Percentiles rank a stretch among this genome's conserved stretches.
phyloP scores from a whole-genome alignment of 805 yeast genomes.

The Saccharomycopsis fermentans region DNA sequence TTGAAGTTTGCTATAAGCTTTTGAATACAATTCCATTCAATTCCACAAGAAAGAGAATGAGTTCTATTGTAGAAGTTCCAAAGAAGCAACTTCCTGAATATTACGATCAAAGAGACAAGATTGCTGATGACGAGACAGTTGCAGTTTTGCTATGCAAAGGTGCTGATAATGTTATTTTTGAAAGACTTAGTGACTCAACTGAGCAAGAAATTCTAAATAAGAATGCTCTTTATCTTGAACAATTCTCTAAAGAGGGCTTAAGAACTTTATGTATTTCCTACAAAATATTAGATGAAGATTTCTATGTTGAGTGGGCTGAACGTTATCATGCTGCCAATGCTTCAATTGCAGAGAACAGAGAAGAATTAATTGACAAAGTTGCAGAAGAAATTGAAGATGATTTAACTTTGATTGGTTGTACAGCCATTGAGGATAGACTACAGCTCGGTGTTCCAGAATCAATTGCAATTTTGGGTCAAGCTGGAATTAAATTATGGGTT shows the following conservation, averaged over 20 bases:
- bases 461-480: slow-evolving; percentile 51
- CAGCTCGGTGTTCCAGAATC: slow-evolving; percentile 75
- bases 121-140: slow-evolving; percentile 29
- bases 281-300: slow-evolving; percentile 34
- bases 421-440: slow-evolving; percentile 72
- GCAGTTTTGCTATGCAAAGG: slow-evolving; percentile 53
- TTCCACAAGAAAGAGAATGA: slow-evolving; percentile 71
- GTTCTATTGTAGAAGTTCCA: slow-evolving; percentile 48
- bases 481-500: slow-evolving; percentile 78
- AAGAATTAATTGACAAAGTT: slow-evolving; percentile 41
- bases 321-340: slow-evolving; percentile 48
- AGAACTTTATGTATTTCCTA: slow-evolving; percentile 67
- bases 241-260: slow-evolving; percentile 67
- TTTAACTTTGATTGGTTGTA: slow-evolving; percentile 57
- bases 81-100: slow-evolving; percentile 18
- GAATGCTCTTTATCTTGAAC: slow-evolving; percentile 57
- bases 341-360: slow-evolving; percentile 48
- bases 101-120: background rate
- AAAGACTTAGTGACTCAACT: slow-evolving; percentile 29
- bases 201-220: slow-evolving; percentile 38
- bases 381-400: slow-evolving; percentile 51
- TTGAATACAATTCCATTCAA: slow-evolving; percentile 53
- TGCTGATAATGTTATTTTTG: slow-evolving; percentile 64
- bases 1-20: slow-evolving; percentile 34
- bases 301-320: slow-evolving; percentile 44